Percentiles rank a stretch among this genome's conserved stretches.
Conservation (phyloP, 208 protist genomes). For the Wallacemonas rigidus region DNA sequence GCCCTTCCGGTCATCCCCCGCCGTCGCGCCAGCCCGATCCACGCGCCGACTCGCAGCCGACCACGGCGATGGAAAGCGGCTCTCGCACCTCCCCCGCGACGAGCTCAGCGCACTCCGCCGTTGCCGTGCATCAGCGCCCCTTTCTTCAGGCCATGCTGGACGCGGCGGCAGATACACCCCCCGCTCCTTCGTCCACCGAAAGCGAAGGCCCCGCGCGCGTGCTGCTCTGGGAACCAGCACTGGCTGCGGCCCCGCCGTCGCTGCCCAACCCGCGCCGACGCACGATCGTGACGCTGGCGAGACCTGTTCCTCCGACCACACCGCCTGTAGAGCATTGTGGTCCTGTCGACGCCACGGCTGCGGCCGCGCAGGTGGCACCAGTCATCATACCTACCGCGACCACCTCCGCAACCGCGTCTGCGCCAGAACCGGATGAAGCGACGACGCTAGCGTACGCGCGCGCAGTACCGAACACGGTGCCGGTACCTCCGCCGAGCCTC, state of each 20-base stretch:
- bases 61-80: too few species aligned
- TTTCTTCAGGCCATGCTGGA: conserved; percentile 14
- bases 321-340: too few species aligned
- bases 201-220: background rate
- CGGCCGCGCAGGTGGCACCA: too few species aligned
- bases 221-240: background rate
- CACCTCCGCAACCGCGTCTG: too few species aligned
- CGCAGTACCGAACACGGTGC: too few species aligned
- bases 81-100: background rate
- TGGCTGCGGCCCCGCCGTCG: background rate
- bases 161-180: background rate
- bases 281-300: background rate
- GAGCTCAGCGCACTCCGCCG: background rate
- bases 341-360: too few species aligned
- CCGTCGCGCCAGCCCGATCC: background rate
- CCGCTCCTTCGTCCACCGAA: background rate
- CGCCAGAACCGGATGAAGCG: too few species aligned
- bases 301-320: background rate
- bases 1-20: background rate
- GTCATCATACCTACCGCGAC: too few species aligned
- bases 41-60: too few species aligned
- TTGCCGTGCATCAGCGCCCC: conserved; percentile 9
- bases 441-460: too few species aligned
- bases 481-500: too few species aligned
- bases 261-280: background rate